Percentiles rank a stretch among this genome's conserved stretches.
Conservation (phyloP, 176 grass and related monocot species). For the Luzula sylvatica region DNA sequence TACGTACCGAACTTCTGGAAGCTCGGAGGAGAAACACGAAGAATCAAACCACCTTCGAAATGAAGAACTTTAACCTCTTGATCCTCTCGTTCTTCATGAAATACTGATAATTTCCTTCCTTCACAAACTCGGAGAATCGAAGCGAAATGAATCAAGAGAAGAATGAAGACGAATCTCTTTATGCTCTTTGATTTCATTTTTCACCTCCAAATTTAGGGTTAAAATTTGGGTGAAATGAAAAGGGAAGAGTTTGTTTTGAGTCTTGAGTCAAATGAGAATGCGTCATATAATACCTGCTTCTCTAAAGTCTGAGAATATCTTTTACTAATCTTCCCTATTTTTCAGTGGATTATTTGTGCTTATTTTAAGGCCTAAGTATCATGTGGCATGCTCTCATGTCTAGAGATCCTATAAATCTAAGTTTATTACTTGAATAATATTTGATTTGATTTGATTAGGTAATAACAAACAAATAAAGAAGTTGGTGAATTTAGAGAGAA, state of each 20-base stretch:
- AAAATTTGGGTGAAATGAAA: slow-evolving; percentile 4
- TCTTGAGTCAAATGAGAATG: background rate
- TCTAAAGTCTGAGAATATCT: background rate
- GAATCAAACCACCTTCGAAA: slow-evolving; percentile 25
- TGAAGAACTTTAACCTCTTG: slow-evolving; percentile 12
- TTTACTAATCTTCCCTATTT: too few relatives aligned
- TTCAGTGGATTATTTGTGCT: too few relatives aligned
- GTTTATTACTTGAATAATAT: too few relatives aligned
- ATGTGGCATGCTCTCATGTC: too few relatives aligned
- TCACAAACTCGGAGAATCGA: slow-evolving; percentile 7
- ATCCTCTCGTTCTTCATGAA: background rate
- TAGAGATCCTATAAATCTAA: too few relatives aligned
- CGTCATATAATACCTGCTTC: slow-evolving; percentile 24
- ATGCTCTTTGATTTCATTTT: background rate
- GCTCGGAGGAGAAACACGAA: background rate
- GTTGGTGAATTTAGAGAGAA: too few relatives aligned
- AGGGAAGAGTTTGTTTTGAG: slow-evolving; percentile 13
- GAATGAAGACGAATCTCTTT: background rate
- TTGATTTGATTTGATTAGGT: too few relatives aligned
- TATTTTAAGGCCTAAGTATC: too few relatives aligned
- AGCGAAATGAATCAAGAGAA: slow-evolving; percentile 24
- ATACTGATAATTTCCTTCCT: slow-evolving; percentile 22
- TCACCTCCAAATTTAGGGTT: background rate
- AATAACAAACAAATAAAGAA: too few relatives aligned
- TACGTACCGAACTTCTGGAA: background rate